Conservation (phyloP, 2,329 filamentous ascomycete species). For the Monilinia polystroma region DNA sequence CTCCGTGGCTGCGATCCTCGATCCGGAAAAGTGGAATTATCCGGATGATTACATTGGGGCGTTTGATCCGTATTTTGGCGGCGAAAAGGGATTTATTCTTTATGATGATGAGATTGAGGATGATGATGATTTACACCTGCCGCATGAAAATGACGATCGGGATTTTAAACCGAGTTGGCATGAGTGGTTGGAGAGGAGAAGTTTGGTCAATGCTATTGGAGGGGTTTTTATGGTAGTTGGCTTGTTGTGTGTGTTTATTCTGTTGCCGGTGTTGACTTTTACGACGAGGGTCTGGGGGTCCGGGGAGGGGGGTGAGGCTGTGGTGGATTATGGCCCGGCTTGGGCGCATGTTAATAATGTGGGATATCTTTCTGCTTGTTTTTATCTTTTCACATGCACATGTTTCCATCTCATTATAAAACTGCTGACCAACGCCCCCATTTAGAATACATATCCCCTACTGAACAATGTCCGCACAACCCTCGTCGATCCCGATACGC, state of each 20-base stretch:
- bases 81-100: slow-evolving; percentile 43
- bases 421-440: background rate
- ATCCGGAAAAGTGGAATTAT: slow-evolving; percentile 43
- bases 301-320: background rate
- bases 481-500: slow-evolving; percentile 54
- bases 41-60: slow-evolving; percentile 50
- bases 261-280: slow-evolving; percentile 50
- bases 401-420: fast-evolving
- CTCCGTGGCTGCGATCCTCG: slow-evolving; percentile 30
- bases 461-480: slow-evolving; percentile 48
- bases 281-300: slow-evolving; percentile 33
- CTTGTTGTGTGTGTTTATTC: slow-evolving; percentile 50
- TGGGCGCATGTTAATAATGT: slow-evolving; percentile 50
- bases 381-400: too few species aligned
- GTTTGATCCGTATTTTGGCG: slow-evolving; percentile 45
- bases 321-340: slow-evolving; percentile 28
- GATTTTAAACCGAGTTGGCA: slow-evolving; percentile 43
- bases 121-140: slow-evolving; percentile 56
- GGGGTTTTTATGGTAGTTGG: slow-evolving; percentile 48
- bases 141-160: slow-evolving; percentile 49
- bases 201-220: slow-evolving; percentile 43
- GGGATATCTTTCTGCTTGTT: background rate
- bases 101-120: slow-evolving; percentile 51
- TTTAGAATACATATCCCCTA: slow-evolving; percentile 44
- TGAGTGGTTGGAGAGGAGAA: slow-evolving; percentile 48